phyloP scores from a whole-genome alignment of 2,329 filamentous ascomycete species.

The Ophiostoma perfectum region DNA sequence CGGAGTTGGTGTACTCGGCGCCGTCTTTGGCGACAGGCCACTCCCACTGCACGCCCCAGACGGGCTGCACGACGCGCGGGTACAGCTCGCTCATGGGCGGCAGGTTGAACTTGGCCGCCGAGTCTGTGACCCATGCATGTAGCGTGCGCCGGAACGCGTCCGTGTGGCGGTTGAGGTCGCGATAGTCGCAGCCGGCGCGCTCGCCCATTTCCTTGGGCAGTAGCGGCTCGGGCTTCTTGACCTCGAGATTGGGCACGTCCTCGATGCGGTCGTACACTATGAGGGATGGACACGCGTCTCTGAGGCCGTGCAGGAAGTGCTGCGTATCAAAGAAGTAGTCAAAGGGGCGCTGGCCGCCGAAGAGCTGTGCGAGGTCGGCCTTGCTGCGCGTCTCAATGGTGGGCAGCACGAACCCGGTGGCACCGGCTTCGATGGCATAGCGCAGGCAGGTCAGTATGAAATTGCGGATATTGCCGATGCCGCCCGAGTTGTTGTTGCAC shows the following conservation, averaged over 20 bases:
- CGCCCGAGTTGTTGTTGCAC: conserved; percentile 49
- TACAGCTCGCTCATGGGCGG: conserved; percentile 26
- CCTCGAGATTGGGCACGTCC: conserved; percentile 36
- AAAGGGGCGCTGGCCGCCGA: conserved; percentile 38
- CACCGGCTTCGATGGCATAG: conserved; percentile 45
- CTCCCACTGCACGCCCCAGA: conserved; percentile 43
- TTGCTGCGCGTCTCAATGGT: conserved; percentile 42
- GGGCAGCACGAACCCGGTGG: conserved; percentile 43
- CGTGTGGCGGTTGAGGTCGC: conserved; percentile 40
- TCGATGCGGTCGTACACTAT: conserved; percentile 37
- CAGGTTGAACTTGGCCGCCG: conserved; percentile 28
- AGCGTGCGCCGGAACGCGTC: conserved; percentile 37
- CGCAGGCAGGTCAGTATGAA: conserved; percentile 47
- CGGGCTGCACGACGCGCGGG: conserved; percentile 39
- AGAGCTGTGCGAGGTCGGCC: conserved; percentile 39
- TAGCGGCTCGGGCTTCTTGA: conserved; percentile 37
- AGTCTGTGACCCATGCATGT: conserved; percentile 33
- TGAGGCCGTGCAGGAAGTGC: conserved; percentile 40
- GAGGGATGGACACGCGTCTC: conserved; percentile 40
- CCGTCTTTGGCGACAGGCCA: conserved; percentile 44
- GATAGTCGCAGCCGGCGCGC: conserved; percentile 37
- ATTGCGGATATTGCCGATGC: conserved; percentile 47
- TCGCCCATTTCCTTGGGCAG: conserved; percentile 39
- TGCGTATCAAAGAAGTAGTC: conserved; percentile 45
- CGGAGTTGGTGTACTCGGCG: conserved; percentile 42